Base-by-base conservation (phyloP, 345 rosid genomes). In the Bruguiera sexangula region DNA sequence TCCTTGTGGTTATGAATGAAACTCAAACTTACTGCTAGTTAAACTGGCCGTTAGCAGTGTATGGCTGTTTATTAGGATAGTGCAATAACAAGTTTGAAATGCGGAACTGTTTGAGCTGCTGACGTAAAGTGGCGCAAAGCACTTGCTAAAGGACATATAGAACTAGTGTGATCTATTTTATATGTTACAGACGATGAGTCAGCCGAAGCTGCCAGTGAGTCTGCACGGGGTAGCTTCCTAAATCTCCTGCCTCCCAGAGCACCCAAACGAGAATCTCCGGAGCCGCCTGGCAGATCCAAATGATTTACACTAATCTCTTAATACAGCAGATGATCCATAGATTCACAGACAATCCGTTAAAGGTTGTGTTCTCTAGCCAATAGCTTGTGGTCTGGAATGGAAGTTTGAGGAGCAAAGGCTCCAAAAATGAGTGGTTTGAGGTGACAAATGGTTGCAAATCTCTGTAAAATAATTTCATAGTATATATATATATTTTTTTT, bases 211-310 rank as follows among this genome's bases (percentile, higher is more conserved):
- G 78, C 82, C 60, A 73, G 72, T 69, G 83, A 83, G 76, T 79
- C 88, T 11, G 85, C 72, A 64, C 89, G 85, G n/a, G 98, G 96
- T 58, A 94, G 98, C 86, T 91, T 94, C 75, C 69, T 91, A 65
- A 85, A 84, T 64, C 89, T 86, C 56, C 77, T 89, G 82, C 93
- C 97, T 63, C 76, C 93, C 27, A 89, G 82, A 75, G 70, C 76
- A 16, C 18, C 18, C 24, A 56, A 24, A 16, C 92, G 86, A 2
- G 95, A 89, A 76, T 85, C 76, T 56, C 86, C 89, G 0, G 93
- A 82, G 80, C 82, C 82, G 71, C 82, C 82, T 43, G 79, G 79
- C 34, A 81, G 76, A 74, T 76, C 83, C 9, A 70, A 83, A 63
- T 88, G 78, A 83, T 70, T 73, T 9, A 20, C 32, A 32, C 50